These are phyloP conservation scores for Dujonia santamariae DNA, from an alignment of 1,139 yeast genomes.

Conservation along the genomic window DNA sequence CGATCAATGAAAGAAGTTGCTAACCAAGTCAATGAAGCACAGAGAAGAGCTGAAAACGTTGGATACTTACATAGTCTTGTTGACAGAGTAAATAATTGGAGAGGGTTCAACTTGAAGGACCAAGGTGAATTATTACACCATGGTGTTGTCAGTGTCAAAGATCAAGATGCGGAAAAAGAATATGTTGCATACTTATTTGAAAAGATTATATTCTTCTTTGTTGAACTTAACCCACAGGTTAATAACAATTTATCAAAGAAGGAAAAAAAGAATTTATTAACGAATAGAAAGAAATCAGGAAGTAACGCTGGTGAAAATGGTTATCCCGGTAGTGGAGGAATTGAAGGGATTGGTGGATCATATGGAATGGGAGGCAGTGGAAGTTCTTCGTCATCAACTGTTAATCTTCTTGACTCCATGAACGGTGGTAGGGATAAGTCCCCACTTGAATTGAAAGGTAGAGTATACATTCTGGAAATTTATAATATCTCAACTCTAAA, in stretches of 20 bases:
- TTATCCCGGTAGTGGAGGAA: slow-evolving; percentile 9
- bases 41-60: slow-evolving; percentile 85
- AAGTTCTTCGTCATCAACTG: slow-evolving; percentile 28
- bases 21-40: slow-evolving; percentile 89
- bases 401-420: slow-evolving; percentile 36
- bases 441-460: slow-evolving; percentile 57
- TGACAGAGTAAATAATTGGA: slow-evolving; percentile 84
- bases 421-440: slow-evolving; percentile 30
- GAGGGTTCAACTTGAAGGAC: slow-evolving; percentile 79
- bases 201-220: slow-evolving; percentile 77
- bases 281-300: slow-evolving; percentile 8
- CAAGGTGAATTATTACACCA: slow-evolving; percentile 84
- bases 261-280: slow-evolving; percentile 7
- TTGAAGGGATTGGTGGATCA: background rate
- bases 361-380: background rate
- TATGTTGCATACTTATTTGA: slow-evolving; percentile 89
- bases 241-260: slow-evolving; percentile 4
- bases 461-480: slow-evolving; percentile 67
- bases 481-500: slow-evolving; percentile 48
- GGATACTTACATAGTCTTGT: slow-evolving; percentile 65
- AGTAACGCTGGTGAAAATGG: background rate
- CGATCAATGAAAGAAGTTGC: slow-evolving; percentile 67
- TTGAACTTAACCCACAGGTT: slow-evolving; percentile 29
- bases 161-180: slow-evolving; percentile 79
- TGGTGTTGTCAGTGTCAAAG: slow-evolving; percentile 74